Conservation (phyloP, 768 basidiomycete genomes). For the Fomitopsis serialis region DNA sequence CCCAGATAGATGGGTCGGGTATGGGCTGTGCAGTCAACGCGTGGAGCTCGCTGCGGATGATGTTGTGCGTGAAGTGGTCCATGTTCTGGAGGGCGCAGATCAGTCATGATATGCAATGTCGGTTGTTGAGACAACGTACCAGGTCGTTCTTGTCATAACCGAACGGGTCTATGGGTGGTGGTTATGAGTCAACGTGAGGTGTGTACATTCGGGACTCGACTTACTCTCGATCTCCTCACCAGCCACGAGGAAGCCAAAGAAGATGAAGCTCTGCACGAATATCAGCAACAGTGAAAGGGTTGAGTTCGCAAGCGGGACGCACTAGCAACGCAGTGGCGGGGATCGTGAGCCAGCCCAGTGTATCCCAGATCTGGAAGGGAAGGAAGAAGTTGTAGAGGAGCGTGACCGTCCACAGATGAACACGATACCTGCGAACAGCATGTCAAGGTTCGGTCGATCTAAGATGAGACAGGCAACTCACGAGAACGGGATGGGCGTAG, state of each 20-base stretch:
- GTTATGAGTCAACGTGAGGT: not conserved
- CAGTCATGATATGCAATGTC: no score
- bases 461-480: constrained; percentile 23
- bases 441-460: not conserved
- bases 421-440: constrained; percentile 42
- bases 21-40: constrained; percentile 57
- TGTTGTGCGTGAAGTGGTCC: constrained; percentile 66
- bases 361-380: constrained; percentile 58
- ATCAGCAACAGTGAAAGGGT: not conserved
- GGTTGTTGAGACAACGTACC: constrained; percentile 27
- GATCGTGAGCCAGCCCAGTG: constrained; percentile 58
- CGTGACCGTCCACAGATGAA: constrained; percentile 66
- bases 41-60: constrained; percentile 63
- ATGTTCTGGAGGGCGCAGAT: constrained; percentile 40
- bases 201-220: constrained; percentile 17
- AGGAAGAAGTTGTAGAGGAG: constrained; percentile 54
- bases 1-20: constrained; percentile 58
- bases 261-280: constrained; percentile 49
- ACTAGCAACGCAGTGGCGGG: constrained; percentile 53
- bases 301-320: not conserved
- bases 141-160: constrained; percentile 69
- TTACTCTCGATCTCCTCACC: constrained; percentile 73
- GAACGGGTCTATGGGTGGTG: constrained; percentile 37
- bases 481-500: constrained; percentile 76
- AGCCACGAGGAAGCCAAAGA: constrained; percentile 70